Evolutionary conservation across 2,329 filamentous ascomycete species (phyloP).

Genomic region (Rugonectria rugulosa): DNA sequence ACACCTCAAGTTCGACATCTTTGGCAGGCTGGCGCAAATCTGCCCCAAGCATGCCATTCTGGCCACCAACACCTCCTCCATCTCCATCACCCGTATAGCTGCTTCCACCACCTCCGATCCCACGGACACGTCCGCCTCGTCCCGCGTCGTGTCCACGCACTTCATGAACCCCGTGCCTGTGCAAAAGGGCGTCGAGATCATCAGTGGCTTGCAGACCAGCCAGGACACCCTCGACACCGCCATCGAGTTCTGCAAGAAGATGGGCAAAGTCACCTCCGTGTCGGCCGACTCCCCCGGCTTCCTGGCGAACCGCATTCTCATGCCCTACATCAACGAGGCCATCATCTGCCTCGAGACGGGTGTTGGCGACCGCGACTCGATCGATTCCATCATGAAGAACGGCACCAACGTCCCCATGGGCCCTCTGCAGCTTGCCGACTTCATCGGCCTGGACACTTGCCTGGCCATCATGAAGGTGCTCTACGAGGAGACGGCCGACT

Average conservation of each 20-base stretch:
- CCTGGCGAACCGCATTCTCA: slow-evolving; percentile 93
- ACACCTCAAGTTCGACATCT: slow-evolving; percentile 86
- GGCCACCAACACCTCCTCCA: slow-evolving; percentile 98
- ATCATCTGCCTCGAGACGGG: slow-evolving; percentile 95
- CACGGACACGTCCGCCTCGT: slow-evolving; percentile 80
- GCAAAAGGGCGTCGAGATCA: slow-evolving; percentile 98
- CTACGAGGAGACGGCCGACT: slow-evolving; percentile 89
- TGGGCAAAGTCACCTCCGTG: slow-evolving; percentile 91
- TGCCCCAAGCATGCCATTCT: slow-evolving; percentile 87
- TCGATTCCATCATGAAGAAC: slow-evolving; percentile 99
- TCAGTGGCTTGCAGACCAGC: slow-evolving; percentile 91
- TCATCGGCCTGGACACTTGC: slow-evolving; percentile 96
- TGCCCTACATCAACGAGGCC: slow-evolving; percentile 99
- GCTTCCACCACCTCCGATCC: slow-evolving; percentile 82
- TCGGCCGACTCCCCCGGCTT: slow-evolving; percentile 94
- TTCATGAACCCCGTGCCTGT: slow-evolving; percentile 99
- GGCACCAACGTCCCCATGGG: slow-evolving; percentile 99
- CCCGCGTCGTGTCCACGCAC: slow-evolving; percentile 92
- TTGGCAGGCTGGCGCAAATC: slow-evolving; percentile 80
- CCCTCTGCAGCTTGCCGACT: slow-evolving; percentile 90
- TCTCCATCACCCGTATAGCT: slow-evolving; percentile 95
- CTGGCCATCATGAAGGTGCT: slow-evolving; percentile 97
- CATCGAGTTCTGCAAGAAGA: slow-evolving; percentile 83
- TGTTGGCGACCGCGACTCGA: slow-evolving; percentile 87
- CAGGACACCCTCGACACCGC: slow-evolving; percentile 81